These are phyloP conservation scores for Leptographium radiaticola DNA, from an alignment of 2,329 filamentous ascomycete genomes.

Conservation along the genomic window DNA sequence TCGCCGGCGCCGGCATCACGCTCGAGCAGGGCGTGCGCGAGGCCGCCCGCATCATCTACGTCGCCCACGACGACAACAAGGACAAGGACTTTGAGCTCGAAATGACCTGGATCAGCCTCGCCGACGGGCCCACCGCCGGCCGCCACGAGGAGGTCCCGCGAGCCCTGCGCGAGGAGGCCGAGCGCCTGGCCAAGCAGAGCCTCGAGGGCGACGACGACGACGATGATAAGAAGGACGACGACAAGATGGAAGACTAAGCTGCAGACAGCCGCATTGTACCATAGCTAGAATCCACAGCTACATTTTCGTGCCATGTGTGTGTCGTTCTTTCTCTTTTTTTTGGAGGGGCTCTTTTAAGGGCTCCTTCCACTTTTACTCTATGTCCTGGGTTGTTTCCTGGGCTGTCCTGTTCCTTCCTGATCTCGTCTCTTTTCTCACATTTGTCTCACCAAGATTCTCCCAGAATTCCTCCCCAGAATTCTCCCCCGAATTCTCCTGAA, in stretches of 20 bases:
- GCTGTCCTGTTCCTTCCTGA: background rate
- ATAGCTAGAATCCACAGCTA: background rate
- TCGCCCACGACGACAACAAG: constrained; percentile 97
- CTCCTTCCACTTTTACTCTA: background rate
- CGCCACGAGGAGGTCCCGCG: constrained; percentile 88
- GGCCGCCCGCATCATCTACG: constrained; percentile 91
- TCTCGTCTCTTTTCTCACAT: background rate
- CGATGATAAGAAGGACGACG: constrained; percentile 46
- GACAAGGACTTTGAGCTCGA: constrained; percentile 99
- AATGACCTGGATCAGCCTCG: constrained; percentile 92
- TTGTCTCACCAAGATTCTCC: background rate
- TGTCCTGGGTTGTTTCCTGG: background rate
- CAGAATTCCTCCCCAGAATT: no score
- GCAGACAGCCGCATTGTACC: constrained; percentile 10
- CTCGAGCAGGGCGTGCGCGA: constrained; percentile 87
- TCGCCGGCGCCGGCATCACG: constrained; percentile 62
- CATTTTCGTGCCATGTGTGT: background rate
- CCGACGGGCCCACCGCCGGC: constrained; percentile 80
- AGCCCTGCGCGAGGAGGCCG: constrained; percentile 80
- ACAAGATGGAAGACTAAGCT: constrained; percentile 79
- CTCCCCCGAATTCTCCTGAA: background rate
- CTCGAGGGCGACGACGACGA: constrained; percentile 80
- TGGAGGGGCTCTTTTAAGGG: background rate
- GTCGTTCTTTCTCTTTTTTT: background rate
- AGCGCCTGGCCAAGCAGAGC: constrained; percentile 81